These are phyloP conservation scores for Orbilia brochopaga DNA, from an alignment of 2,329 filamentous ascomycete species.

Conservation along the genomic window DNA sequence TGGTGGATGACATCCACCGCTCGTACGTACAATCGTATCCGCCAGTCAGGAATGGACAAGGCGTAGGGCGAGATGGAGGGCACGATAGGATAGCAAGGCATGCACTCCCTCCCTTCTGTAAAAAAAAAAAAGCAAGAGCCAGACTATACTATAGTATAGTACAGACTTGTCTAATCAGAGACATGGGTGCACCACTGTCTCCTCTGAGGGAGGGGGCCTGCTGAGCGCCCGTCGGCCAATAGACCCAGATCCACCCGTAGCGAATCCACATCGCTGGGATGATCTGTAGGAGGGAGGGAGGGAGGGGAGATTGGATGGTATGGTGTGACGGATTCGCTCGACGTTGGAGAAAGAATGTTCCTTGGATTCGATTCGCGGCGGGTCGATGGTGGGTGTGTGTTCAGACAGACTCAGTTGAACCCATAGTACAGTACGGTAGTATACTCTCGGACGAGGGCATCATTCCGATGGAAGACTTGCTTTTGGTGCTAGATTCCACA, in stretches of 20 bases:
- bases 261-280: constrained; percentile 37
- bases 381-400: no score
- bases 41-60: constrained; percentile 19
- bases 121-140: constrained; percentile 20
- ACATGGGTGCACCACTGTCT: constrained; percentile 17
- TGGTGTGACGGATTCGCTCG: constrained; percentile 47
- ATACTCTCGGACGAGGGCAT: constrained; percentile 4
- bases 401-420: no score
- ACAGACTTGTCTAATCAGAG: constrained; percentile 25
- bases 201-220: background rate
- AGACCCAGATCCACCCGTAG: constrained; percentile 33
- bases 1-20: no score
- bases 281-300: no score
- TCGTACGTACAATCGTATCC: constrained; percentile 21
- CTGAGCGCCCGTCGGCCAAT: constrained; percentile 28
- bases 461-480: constrained; percentile 21
- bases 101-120: background rate
- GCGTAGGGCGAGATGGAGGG: background rate
- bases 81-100: background rate
- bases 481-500: constrained; percentile 38
- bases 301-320: constrained; percentile 47
- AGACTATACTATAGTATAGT: constrained; percentile 16
- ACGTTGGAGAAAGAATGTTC: constrained; percentile 36
- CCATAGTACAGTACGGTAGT: no score
- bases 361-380: constrained; percentile 21